Conservation (phyloP, 2,329 filamentous ascomycete species). For the Orbilia ellipsospora region DNA sequence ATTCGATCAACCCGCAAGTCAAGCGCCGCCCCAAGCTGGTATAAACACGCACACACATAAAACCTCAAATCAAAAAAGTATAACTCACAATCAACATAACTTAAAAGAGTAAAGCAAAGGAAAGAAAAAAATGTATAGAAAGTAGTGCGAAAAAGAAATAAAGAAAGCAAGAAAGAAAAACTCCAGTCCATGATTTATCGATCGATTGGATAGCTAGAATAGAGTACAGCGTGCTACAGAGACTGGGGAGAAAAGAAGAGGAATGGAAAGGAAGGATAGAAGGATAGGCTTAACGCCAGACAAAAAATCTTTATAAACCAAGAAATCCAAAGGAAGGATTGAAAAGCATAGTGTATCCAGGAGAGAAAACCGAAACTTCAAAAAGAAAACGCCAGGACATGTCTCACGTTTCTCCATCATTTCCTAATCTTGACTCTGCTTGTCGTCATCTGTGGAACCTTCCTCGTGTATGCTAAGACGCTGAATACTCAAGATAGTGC, state of each 20-base stretch:
- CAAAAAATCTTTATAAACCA: background rate
- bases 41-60: background rate
- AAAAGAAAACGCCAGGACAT: no score
- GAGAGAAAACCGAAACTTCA: no score
- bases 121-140: constrained; percentile 10
- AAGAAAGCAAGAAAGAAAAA: constrained; percentile 37
- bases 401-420: no score
- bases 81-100: background rate
- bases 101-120: background rate
- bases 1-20: background rate
- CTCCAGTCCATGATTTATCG: constrained; percentile 42
- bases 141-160: constrained; percentile 4
- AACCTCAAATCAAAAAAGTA: background rate
- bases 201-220: background rate
- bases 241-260: background rate
- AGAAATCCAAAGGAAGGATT: background rate
- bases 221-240: background rate
- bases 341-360: no score
- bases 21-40: constrained; percentile 46
- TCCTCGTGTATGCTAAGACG: constrained; percentile 3
- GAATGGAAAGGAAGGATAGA: background rate
- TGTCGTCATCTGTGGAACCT: constrained; percentile 6
- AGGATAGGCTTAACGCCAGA: background rate
- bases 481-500: no score
- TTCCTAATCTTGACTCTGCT: no score